A percentile compares a stretch with the other conserved stretches of the same genome.
These are phyloP conservation scores for Colletotrichum neosansevieriae DNA, from an alignment of 2,329 filamentous ascomycete species.

Conservation along the genomic window DNA sequence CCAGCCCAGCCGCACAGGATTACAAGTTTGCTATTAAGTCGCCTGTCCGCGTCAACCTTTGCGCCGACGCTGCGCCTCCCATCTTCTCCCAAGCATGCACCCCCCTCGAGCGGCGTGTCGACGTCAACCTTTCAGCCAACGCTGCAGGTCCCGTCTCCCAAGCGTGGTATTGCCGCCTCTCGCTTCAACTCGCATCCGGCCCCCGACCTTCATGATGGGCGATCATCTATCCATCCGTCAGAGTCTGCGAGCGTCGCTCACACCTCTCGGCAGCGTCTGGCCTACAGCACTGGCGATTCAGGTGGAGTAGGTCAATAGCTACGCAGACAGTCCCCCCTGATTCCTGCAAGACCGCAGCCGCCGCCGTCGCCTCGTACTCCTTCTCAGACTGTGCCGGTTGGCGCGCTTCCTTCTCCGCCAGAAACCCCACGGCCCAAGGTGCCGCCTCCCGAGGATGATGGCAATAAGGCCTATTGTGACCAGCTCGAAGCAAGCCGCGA, in stretches of 20 bases:
- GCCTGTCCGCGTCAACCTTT: neutral
- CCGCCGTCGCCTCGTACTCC: neutral
- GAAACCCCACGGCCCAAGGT: neutral
- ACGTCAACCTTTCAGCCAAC: neutral
- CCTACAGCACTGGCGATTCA: neutral
- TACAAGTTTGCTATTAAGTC: neutral
- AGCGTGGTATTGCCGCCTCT: neutral
- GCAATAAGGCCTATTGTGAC: neutral
- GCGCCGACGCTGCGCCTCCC: neutral
- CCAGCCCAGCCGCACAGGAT: neutral
- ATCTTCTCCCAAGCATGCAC: neutral
- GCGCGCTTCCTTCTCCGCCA: neutral
- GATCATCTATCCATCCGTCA: neutral
- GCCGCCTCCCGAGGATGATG: neutral
- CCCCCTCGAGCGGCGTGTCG: neutral
- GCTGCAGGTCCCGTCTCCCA: neutral
- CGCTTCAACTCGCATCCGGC: neutral
- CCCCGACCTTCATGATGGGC: neutral
- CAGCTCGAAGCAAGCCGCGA: neutral
- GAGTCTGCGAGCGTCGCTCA: conserved; percentile 5
- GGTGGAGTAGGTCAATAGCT: neutral
- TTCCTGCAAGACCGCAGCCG: neutral
- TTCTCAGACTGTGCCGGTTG: neutral
- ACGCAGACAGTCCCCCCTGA: neutral
- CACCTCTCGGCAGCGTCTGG: neutral